Evolutionary conservation across 2,329 filamentous ascomycete species (phyloP), one percentile per base, ranked within the genome.

Genomic region (Sporothrix mexicana): DNA sequence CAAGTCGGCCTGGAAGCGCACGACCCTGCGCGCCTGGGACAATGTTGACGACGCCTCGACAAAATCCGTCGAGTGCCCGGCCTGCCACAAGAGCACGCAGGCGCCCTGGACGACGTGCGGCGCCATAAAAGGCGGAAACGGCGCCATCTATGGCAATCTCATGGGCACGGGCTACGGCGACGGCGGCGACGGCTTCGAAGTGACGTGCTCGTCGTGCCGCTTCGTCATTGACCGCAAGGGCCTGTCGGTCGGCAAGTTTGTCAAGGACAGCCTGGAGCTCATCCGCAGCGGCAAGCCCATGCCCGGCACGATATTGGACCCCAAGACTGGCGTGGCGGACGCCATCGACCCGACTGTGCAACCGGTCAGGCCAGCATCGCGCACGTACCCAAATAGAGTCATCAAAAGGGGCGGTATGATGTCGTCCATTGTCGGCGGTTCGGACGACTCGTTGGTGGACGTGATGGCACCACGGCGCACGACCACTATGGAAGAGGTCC

Each of bases 261-360:
- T 84, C 66, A 80, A 79, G 15, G 91, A 94, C 76, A 80, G 87
- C 6, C 78, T 84, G 30, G 77, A 77, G 0, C 82, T 93, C 0
- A 76, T 88, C 3, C 73, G 80, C 2, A 76, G 84, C 3, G 76
- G 83, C 15, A 78, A 81, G 1, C 89, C 91, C 0, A 88, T 95
- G 84, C 89, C 91, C 0, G 92, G 92, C 0, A 94, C 92, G 0
- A 79, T 93, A 4, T 83, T 93, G 8, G 83, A 88, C 9, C 78
- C 85, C 0, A 79, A 81, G 0, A 83, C 77, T 0, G 92, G 92
- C 0, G 79, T 41, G 15, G 41, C 61, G 0, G 41, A 47, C 5
- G 6, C n/a, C 41, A n/a, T n/a, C n/a, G n/a, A n/a, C n/a, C n/a
- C n/a, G n/a, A n/a, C n/a, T n/a, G n/a, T n/a, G n/a, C n/a, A n/a